Conservation (phyloP, 495 filamentous ascomycete genomes). For the Endocarpon pusillum region DNA sequence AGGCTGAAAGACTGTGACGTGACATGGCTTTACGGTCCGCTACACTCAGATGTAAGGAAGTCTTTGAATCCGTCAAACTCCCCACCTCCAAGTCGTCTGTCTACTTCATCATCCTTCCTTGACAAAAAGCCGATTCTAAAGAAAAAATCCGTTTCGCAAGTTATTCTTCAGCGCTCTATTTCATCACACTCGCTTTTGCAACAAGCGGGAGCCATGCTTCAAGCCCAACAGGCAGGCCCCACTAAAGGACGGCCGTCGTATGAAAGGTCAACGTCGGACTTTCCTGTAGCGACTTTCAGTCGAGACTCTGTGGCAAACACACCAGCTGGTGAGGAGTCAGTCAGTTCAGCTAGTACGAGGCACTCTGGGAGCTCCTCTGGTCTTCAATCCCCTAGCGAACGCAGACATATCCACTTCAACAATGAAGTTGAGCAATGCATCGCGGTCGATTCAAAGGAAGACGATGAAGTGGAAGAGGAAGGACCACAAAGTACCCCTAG, state of each 20-base stretch:
- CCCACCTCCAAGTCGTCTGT: conserved; percentile 43
- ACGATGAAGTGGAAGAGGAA: conserved; percentile 49
- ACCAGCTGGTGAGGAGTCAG: conserved; percentile 14
- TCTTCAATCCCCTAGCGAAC: conserved; percentile 49
- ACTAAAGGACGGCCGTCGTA: conserved; percentile 26
- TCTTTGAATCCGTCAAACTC: conserved; percentile 23
- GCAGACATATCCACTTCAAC: conserved; percentile 89
- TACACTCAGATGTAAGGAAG: conserved; percentile 47
- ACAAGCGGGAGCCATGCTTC: conserved; percentile 81
- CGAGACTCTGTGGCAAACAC: conserved; percentile 10
- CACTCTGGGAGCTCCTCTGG: conserved; percentile 27
- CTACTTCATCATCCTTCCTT: conserved; percentile 66
- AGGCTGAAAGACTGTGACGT: conserved; percentile 97
- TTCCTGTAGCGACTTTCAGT: conserved; percentile 36
- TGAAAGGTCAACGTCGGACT: conserved; percentile 47
- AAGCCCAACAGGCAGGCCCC: conserved; percentile 63
- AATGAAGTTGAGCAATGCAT: conserved; percentile 92
- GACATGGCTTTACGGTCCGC: conserved; percentile 91
- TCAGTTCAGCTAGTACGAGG: conserved; percentile 15
- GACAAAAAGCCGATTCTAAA: conserved; percentile 89
- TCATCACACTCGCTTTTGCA: conserved; percentile 84
- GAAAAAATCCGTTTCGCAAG: conserved; percentile 87
- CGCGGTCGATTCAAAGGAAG: conserved; percentile 69
- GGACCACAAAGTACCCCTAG: conserved; percentile 21
- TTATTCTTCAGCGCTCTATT: conserved; percentile 81